Percentiles rank a stretch among this genome's conserved stretches.
phyloP scores from a whole-genome alignment of 148 eudicot genomes.

The Chenopodium quinoa region DNA sequence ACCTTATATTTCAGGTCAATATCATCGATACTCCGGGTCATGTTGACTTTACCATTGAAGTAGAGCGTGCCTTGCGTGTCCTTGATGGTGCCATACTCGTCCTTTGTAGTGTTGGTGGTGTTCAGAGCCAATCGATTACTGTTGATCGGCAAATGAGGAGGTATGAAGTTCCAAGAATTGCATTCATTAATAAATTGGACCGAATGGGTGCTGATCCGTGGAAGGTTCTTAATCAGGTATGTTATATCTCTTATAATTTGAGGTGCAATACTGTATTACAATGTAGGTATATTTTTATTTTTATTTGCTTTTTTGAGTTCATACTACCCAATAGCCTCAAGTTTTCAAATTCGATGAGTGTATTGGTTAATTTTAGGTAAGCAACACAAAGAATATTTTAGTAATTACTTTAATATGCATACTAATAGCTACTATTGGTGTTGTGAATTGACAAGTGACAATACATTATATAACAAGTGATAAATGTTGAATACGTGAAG shows the following conservation, averaged over 20 bases:
- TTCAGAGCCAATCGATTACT: conserved; percentile 96
- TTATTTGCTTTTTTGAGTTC: background rate
- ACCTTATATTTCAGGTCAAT: conserved; percentile 57
- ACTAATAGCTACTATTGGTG: background rate
- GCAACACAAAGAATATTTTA: background rate
- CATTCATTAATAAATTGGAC: conserved; percentile 92
- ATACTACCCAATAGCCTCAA: background rate
- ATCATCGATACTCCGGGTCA: conserved; percentile 98
- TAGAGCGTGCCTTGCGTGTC: conserved; percentile 97
- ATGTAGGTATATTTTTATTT: background rate
- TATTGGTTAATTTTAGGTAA: background rate
- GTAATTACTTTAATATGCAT: background rate
- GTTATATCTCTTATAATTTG: conserved; percentile 3
- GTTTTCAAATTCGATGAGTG: background rate
- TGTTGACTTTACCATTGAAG: conserved; percentile 99
- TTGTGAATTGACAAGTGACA: no score
- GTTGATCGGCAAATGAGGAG: conserved; percentile 99
- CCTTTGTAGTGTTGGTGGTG: conserved; percentile 98
- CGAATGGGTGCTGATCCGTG: conserved; percentile 99
- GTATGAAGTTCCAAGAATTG: conserved; percentile 93
- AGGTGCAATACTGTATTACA: background rate
- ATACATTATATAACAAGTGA: no score
- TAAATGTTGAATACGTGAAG: no score
- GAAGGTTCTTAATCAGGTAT: conserved; percentile 94
- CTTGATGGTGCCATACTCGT: conserved; percentile 99